Evolutionary conservation across 1,284 basidiomycete genomes (phyloP).

Genomic region (Phaffia rhodozyma): DNA sequence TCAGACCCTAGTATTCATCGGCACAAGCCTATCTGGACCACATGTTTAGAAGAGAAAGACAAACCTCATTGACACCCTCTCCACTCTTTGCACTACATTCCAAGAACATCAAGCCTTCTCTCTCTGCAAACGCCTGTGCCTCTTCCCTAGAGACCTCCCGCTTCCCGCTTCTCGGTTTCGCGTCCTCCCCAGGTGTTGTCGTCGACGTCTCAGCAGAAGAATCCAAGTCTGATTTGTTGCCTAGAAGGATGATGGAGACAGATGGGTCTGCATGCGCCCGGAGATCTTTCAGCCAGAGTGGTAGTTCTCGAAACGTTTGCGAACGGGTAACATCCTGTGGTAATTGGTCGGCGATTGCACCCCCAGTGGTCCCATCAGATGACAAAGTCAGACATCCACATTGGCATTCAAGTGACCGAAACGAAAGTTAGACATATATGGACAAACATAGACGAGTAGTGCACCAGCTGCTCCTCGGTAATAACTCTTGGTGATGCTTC

Average conservation of each 20-base stretch:
- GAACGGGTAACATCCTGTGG: background rate
- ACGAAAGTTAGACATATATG: too few species aligned
- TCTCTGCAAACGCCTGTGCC: conserved; percentile 7
- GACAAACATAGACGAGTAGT: background rate
- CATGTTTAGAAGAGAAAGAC: background rate
- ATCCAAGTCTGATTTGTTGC: conserved; percentile 66
- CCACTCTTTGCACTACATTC: conserved; percentile 14
- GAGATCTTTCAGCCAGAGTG: conserved; percentile 13
- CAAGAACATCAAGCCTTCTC: conserved; percentile 11
- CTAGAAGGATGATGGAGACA: conserved; percentile 71
- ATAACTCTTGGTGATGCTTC: too few species aligned
- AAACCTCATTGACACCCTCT: conserved; percentile 2
- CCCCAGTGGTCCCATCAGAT: too few species aligned
- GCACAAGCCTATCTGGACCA: background rate
- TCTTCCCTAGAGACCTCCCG: conserved; percentile 7
- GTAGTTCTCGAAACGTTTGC: background rate
- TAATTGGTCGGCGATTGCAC: too few species aligned
- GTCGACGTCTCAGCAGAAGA: background rate
- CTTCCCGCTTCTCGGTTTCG: background rate
- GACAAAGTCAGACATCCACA: too few species aligned
- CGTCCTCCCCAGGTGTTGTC: background rate
- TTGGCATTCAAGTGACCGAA: too few species aligned
- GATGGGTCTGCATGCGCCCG: conserved; percentile 35
- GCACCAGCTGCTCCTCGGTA: background rate
- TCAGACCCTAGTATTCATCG: too few species aligned